phyloP scores from a whole-genome alignment of 192 early-diverging fungal genomes.

The Chytriomyces hyalinus region DNA sequence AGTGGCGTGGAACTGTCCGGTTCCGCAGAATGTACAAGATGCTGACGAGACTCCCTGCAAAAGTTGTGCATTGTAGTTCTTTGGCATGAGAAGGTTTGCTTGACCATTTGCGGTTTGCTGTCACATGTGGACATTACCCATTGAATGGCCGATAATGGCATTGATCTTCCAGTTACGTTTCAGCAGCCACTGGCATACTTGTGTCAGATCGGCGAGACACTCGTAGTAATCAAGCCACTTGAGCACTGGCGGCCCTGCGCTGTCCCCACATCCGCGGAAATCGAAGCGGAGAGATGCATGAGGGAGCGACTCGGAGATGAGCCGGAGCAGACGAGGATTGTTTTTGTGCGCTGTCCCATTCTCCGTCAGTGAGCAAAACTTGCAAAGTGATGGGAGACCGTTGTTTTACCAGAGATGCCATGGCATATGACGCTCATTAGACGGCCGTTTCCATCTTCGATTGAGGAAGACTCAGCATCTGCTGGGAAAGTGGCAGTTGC shows the following conservation, averaged over 20 bases:
- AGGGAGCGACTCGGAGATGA: not conserved
- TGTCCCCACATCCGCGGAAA: slow-evolving; percentile 25
- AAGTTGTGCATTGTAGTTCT: too few species aligned
- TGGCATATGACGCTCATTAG: slow-evolving; percentile 1
- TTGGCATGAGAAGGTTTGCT: not conserved
- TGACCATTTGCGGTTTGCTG: not conserved
- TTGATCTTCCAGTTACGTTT: slow-evolving; percentile 5
- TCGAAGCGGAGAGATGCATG: slow-evolving; percentile 24
- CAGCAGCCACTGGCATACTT: not conserved
- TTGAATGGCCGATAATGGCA: slow-evolving; percentile 19
- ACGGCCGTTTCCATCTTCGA: not conserved
- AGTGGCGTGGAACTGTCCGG: not conserved
- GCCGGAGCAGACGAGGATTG: slow-evolving; percentile 8
- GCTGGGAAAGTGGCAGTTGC: not conserved
- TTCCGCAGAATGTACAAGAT: slow-evolving; percentile 1
- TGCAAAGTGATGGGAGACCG: too few species aligned
- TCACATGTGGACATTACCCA: slow-evolving; percentile 15
- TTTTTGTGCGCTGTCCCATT: slow-evolving; percentile 20
- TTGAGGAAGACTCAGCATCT: not conserved
- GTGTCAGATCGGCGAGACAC: slow-evolving; percentile 6
- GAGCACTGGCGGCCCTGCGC: slow-evolving; percentile 12
- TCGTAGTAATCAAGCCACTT: slow-evolving; percentile 7
- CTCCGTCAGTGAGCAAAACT: too few species aligned
- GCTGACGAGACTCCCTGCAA: not conserved
- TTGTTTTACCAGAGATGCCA: not conserved